Conservation (phyloP, 108 stramenopile genomes). For the Mediolabrus comicus region DNA sequence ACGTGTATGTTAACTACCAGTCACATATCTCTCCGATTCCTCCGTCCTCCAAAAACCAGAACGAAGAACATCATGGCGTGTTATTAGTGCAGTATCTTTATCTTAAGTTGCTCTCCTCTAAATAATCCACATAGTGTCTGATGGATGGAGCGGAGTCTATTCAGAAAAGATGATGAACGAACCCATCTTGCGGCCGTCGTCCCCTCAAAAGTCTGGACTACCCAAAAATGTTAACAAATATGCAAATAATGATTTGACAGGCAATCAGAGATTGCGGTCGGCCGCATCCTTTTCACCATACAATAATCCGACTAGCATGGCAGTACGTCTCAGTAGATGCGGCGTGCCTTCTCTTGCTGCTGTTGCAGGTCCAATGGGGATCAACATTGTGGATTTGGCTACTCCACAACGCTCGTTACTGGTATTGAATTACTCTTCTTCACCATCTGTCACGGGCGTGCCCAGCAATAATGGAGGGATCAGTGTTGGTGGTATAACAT, state of each 20-base stretch:
- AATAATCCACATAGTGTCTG: no score
- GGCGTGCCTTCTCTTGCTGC: slow-evolving; percentile 17
- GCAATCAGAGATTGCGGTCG: slow-evolving; percentile 9
- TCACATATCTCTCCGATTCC: no score
- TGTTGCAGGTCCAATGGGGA: slow-evolving; percentile 33
- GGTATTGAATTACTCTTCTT: slow-evolving; percentile 32
- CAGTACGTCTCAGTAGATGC: slow-evolving; percentile 9
- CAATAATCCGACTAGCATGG: slow-evolving; percentile 22
- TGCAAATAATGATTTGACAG: background rate
- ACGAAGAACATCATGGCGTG: no score
- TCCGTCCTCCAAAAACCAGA: no score
- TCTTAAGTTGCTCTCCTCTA: no score
- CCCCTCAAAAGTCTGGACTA: background rate
- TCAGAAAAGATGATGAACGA: background rate
- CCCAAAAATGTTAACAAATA: background rate
- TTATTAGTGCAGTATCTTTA: no score
- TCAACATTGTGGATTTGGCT: slow-evolving; percentile 18
- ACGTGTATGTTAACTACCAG: no score
- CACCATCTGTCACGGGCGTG: background rate
- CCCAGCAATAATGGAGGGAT: background rate
- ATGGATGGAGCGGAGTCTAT: no score
- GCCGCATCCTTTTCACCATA: slow-evolving; percentile 10
- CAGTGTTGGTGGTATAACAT: slow-evolving; percentile 11
- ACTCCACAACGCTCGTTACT: slow-evolving; percentile 25
- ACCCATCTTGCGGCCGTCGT: background rate